Conservation (phyloP, 2,329 filamentous ascomycete genomes). For the Paraphaeosphaeria sporulosa region DNA sequence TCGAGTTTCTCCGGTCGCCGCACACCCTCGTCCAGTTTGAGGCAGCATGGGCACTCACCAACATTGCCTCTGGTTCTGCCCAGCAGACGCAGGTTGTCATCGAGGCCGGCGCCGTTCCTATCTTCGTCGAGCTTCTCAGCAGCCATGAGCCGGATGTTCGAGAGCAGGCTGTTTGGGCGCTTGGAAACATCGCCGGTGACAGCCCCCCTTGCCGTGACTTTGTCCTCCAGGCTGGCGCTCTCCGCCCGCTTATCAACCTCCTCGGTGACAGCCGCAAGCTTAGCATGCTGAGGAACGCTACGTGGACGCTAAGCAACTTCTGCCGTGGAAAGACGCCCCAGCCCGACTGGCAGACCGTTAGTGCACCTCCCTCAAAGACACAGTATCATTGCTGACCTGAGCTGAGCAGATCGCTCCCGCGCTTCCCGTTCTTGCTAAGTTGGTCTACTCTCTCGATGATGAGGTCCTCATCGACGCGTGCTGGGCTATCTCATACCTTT, state of each 20-base stretch:
- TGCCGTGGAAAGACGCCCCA: conserved; percentile 99
- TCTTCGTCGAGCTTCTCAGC: conserved; percentile 94
- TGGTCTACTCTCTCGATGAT: conserved; percentile 97
- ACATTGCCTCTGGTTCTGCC: conserved; percentile 97
- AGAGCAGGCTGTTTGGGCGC: conserved; percentile 97
- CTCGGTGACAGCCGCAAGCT: conserved; percentile 98
- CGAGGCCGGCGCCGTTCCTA: conserved; percentile 95
- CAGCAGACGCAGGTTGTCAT: conserved; percentile 99
- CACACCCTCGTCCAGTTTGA: conserved; percentile 99
- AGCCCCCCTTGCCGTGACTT: conserved; percentile 98
- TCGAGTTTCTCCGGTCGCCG: conserved; percentile 96
- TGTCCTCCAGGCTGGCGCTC: conserved; percentile 87
- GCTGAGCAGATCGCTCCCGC: conserved; percentile 82
- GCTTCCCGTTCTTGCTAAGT: conserved; percentile 92
- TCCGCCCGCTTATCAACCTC: conserved; percentile 86
- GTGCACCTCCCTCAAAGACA: conserved; percentile 46
- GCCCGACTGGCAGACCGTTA: conserved; percentile 94
- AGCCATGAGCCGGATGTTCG: conserved; percentile 98
- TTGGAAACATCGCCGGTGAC: conserved; percentile 98
- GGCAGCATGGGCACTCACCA: conserved; percentile 98
- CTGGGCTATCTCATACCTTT: conserved; percentile 99
- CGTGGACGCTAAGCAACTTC: conserved; percentile 99
- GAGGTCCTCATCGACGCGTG: conserved; percentile 98
- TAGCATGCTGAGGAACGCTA: conserved; percentile 98
- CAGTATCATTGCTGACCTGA: conserved; percentile 26